Evolutionary conservation across 495 filamentous ascomycete genomes (phyloP), one percentile per base, ranked within the genome.

Genomic region (Podospora didyma): DNA sequence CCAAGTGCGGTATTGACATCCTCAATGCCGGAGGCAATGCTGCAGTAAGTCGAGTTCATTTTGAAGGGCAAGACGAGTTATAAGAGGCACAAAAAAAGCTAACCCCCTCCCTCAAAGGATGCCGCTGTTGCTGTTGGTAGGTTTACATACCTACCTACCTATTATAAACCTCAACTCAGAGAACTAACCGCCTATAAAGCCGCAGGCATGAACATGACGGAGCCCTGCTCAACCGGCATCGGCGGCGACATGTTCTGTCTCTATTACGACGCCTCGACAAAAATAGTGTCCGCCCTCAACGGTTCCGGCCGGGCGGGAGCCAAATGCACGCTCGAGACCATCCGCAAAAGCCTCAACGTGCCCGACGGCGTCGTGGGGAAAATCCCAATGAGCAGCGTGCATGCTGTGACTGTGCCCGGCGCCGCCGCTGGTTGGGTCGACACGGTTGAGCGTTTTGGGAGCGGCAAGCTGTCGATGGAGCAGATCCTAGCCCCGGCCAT

Each of bases 191-290:
- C 21, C 14, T 19, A 47, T 23, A 41, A 0, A 83, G 89, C 92
- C 45, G 94, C 94, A 37, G 90, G 82, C 24, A 73, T 98, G 23
- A 97, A 96, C 73, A 84, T 97, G 70, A 96, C 95, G 3, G 95
- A 98, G 66, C 95, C 94, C 12, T 82, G 86, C 41, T 92, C 87
- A 0, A 97, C 94, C 2, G 94, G 94, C n/a, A 96, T 98, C 59
- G 94, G 95, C 56, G 94, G 94, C 31, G 94, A 98, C 73, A 91
- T 96, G 85, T 98, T 98, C 78, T 96, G 90, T 69, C 85, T 98
- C 10, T 97, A 86, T 79, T 97, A 95, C 74, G 80, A 90, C 64
- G 87, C 89, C 49, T 82, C 87, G 60, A 93, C 86, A 0, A 86
- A 86, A 62, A 89, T 86, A 55, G 83, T 97, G 11, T 86, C 84